These are phyloP conservation scores for Elsinoe necatrix DNA, from an alignment of 2,329 filamentous ascomycete genomes.

Conservation along the genomic window DNA sequence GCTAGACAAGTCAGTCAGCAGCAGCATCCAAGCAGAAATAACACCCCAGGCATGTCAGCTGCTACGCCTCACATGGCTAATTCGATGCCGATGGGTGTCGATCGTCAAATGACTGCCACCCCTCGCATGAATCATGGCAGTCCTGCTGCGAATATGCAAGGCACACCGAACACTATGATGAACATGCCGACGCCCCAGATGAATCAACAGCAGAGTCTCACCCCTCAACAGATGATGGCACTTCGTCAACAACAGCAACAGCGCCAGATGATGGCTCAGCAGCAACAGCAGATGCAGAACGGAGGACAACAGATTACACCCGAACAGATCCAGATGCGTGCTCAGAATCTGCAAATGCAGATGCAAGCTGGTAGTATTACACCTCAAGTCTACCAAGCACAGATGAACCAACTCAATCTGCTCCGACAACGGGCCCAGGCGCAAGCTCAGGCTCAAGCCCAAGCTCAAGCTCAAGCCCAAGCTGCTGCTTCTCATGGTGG, in stretches of 20 bases:
- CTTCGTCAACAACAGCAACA: conserved; percentile 24
- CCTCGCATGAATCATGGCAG: conserved; percentile 30
- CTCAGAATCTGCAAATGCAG: conserved; percentile 17
- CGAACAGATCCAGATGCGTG: conserved; percentile 23
- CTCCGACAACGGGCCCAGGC: not conserved
- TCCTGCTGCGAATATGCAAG: conserved; percentile 26
- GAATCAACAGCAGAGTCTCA: conserved; percentile 23
- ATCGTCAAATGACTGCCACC: conserved; percentile 30
- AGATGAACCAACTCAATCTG: conserved; percentile 9
- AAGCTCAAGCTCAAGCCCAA: not conserved
- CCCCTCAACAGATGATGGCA: conserved; percentile 23
- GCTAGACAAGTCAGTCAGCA: conserved; percentile 33
- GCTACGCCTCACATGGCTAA: conserved; percentile 31
- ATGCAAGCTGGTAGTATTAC: not conserved
- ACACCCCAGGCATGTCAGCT: conserved; percentile 33
- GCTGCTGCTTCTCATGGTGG: conserved; percentile 1
- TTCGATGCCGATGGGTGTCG: conserved; percentile 24
- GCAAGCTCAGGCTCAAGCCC: not conserved
- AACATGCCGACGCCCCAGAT: conserved; percentile 24
- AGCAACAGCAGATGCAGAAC: conserved; percentile 28
- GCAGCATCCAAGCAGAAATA: conserved; percentile 27
- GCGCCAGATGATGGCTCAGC: conserved; percentile 26
- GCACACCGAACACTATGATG: conserved; percentile 24
- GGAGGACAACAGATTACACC: conserved; percentile 21
- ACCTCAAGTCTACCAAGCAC: conserved; percentile 15